phyloP scores from a whole-genome alignment of 176 grass and related monocot genomes.

The Oryza longistaminata region DNA sequence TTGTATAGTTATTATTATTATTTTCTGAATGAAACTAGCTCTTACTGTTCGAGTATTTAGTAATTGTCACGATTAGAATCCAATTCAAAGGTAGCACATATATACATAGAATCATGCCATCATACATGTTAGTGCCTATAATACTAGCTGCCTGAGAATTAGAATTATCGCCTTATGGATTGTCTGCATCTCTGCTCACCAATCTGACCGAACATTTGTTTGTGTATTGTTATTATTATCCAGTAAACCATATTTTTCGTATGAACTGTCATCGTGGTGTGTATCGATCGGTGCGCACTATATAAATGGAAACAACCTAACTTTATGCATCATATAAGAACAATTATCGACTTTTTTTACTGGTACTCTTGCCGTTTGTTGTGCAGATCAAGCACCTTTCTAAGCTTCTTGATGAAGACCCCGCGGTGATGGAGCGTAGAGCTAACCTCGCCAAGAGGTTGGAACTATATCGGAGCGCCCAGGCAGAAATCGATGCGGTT shows the following conservation, averaged over 20 bases:
- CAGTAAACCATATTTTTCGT: neutral
- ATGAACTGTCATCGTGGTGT: neutral
- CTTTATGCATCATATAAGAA: neutral
- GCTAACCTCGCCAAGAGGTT: conserved; percentile 71
- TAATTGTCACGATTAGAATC: neutral
- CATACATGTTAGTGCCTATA: neutral
- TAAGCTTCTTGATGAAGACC: conserved; percentile 81
- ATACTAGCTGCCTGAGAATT: neutral
- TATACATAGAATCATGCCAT: neutral
- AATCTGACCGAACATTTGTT: neutral
- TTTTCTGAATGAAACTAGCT: neutral
- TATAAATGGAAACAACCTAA: neutral
- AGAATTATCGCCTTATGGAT: neutral
- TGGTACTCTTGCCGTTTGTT: conserved; percentile 12
- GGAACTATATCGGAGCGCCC: conserved; percentile 79
- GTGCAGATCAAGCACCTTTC: conserved; percentile 81
- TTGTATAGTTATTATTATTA: neutral
- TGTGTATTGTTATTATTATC: neutral
- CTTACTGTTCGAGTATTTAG: neutral
- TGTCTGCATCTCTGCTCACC: neutral
- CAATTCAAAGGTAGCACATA: neutral
- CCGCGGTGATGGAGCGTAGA: conserved; percentile 81
- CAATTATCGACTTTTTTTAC: neutral
- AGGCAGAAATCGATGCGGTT: conserved; percentile 76
- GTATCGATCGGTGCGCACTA: too few relatives aligned